Percentiles rank a stretch among this genome's conserved stretches.
Evolutionary conservation across 2,329 filamentous ascomycete species (phyloP).

Genomic region (Fusarium incarnatum): DNA sequence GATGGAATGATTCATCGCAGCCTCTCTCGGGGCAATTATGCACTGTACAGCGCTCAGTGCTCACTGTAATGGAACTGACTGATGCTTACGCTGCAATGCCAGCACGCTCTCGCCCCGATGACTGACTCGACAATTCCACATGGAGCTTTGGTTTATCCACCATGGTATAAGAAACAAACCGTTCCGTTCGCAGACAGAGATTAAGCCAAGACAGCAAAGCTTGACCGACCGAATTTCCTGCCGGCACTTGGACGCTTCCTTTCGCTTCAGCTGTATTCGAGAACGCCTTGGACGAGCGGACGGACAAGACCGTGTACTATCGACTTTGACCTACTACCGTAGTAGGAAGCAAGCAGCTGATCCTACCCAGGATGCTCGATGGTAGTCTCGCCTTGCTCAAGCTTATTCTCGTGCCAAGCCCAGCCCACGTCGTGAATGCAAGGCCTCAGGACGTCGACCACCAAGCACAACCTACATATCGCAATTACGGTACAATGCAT

Average conservation of each 20-base stretch:
- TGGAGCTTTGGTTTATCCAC: conserved; percentile 19
- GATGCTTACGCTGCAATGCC: conserved; percentile 8
- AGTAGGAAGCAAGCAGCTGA: background rate
- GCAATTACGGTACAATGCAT: conserved; percentile 1
- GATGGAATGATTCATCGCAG: conserved; percentile 18
- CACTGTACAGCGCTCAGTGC: background rate
- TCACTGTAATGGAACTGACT: background rate
- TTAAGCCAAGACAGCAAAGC: conserved; percentile 23
- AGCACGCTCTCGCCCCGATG: background rate
- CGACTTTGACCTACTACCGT: background rate
- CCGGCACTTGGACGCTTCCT: conserved; percentile 15
- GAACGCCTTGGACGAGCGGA: conserved; percentile 9
- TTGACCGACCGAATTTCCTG: conserved; percentile 11
- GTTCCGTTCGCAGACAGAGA: conserved; percentile 21
- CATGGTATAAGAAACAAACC: conserved; percentile 19
- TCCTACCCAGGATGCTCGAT: conserved; percentile 14
- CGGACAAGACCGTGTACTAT: conserved; percentile 14
- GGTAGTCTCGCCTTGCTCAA: conserved; percentile 4
- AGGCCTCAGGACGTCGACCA: conserved; percentile 13
- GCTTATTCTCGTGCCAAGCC: conserved; percentile 18
- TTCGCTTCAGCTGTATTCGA: conserved; percentile 23
- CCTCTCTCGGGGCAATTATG: background rate
- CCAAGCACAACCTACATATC: conserved; percentile 1
- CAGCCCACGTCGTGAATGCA: conserved; percentile 26
- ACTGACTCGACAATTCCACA: conserved; percentile 35